Conservation (phyloP, 495 filamentous ascomycete genomes). For the Haplographium delicatum region DNA sequence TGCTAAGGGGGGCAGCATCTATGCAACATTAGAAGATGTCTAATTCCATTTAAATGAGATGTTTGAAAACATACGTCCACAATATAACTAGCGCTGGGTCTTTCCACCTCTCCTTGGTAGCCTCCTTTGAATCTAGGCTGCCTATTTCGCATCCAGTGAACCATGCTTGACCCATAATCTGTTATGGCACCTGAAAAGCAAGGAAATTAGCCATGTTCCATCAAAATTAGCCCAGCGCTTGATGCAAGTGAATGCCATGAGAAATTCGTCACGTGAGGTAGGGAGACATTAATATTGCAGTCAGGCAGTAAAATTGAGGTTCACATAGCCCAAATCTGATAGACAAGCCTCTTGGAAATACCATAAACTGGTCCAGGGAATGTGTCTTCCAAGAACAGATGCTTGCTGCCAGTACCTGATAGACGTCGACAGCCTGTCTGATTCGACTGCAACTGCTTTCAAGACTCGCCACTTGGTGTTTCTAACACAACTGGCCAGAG, state of each 20-base stretch:
- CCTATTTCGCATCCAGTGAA: conserved; percentile 88
- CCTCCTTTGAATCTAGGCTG: conserved; percentile 67
- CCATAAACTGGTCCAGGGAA: too few species aligned
- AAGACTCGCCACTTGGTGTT: too few species aligned
- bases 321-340: too few species aligned
- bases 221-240: neutral
- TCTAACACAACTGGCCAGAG: too few species aligned
- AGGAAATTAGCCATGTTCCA: neutral
- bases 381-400: too few species aligned
- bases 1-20: conserved; percentile 86
- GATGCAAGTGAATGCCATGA: neutral
- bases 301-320: too few species aligned
- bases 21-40: conserved; percentile 23
- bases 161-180: conserved; percentile 89
- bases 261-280: neutral
- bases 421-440: too few species aligned
- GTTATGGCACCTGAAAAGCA: conserved; percentile 67
- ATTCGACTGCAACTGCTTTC: too few species aligned
- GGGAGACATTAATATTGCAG: too few species aligned
- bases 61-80: conserved; percentile 63
- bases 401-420: too few species aligned
- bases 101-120: conserved; percentile 65
- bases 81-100: conserved; percentile 82
- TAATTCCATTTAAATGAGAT: neutral
- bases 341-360: too few species aligned